Evolutionary conservation across 139 green algal genomes (phyloP).

Genomic region (Chlorella sorokiniana): DNA sequence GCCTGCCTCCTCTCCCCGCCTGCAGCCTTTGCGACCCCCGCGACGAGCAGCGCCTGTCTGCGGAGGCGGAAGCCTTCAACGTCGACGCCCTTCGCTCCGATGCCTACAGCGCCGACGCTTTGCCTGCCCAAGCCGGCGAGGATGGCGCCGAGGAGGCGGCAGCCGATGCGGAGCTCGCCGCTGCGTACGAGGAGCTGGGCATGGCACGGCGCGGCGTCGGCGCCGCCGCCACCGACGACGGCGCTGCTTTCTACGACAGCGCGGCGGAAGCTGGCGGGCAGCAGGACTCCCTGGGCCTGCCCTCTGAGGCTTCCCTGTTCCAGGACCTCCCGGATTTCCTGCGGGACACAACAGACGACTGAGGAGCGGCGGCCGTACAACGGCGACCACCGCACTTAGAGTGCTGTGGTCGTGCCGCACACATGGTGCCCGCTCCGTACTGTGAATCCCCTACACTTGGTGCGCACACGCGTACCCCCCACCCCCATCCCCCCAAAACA

Average conservation of each 20-base stretch:
- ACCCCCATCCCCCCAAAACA: too few species aligned
- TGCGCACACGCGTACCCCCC: too few species aligned
- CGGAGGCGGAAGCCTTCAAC: neutral
- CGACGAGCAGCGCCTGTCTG: neutral
- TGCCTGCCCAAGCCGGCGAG: too few species aligned
- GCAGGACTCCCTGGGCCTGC: slow-evolving; percentile 14
- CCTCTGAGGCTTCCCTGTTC: slow-evolving; percentile 22
- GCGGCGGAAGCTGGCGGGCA: neutral
- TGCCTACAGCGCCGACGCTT: too few species aligned
- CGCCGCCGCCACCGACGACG: neutral
- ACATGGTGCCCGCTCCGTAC: too few species aligned
- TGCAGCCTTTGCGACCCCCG: slow-evolving; percentile 20
- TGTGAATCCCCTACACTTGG: too few species aligned
- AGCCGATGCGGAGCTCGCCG: neutral
- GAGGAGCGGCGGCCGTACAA: neutral
- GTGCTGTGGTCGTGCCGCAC: too few species aligned
- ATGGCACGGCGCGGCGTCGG: too few species aligned
- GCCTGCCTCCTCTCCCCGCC: neutral
- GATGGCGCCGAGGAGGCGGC: neutral
- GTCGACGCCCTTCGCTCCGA: too few species aligned
- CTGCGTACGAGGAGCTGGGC: too few species aligned
- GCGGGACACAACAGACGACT: slow-evolving; percentile 21
- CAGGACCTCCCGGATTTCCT: slow-evolving; percentile 11
- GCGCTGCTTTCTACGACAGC: neutral
- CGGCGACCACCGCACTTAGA: too few species aligned